Percentiles rank a stretch among this genome's conserved stretches.
Conservation (phyloP, 192 early-diverging fungal genomes). For the Coemansia sp. region DNA sequence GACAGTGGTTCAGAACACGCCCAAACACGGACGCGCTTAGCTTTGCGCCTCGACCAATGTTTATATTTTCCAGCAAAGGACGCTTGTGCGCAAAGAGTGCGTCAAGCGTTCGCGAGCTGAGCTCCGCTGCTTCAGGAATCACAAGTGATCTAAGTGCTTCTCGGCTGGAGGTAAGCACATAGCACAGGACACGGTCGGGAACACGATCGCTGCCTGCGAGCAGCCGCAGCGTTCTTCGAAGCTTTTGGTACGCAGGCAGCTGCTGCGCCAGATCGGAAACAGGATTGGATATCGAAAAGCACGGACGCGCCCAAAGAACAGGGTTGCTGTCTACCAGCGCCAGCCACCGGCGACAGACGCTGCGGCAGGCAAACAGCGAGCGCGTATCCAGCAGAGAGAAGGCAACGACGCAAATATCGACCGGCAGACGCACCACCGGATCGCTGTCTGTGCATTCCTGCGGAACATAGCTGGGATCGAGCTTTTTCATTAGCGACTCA, state of each 20-base stretch:
- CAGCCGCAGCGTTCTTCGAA: not conserved
- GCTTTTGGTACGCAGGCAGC: slow-evolving; percentile 35
- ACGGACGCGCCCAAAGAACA: slow-evolving; percentile 23
- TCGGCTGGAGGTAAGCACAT: slow-evolving; percentile 18
- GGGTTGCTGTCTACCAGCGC: slow-evolving; percentile 26
- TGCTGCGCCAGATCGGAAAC: slow-evolving; percentile 7
- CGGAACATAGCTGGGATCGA: slow-evolving; percentile 24
- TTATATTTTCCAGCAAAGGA: slow-evolving; percentile 14
- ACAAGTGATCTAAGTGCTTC: slow-evolving; percentile 8
- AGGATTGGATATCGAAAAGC: not conserved
- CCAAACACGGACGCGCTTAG: not conserved
- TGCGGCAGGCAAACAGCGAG: slow-evolving; percentile 21
- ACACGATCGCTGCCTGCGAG: slow-evolving; percentile 3
- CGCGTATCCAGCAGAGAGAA: slow-evolving; percentile 22
- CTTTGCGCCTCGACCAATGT: slow-evolving; percentile 5
- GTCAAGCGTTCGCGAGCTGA: slow-evolving; percentile 8
- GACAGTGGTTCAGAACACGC: slow-evolving; percentile 20
- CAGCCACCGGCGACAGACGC: slow-evolving; percentile 28
- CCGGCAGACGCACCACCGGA: slow-evolving; percentile 19
- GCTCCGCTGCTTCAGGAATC: slow-evolving; percentile 12
- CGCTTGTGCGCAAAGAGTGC: slow-evolving; percentile 19
- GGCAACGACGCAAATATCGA: slow-evolving; percentile 16
- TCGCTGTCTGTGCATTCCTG: slow-evolving; percentile 9
- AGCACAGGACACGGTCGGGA: slow-evolving; percentile 18
- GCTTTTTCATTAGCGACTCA: slow-evolving; percentile 12